Evolutionary conservation across 2,329 filamentous ascomycete genomes (phyloP).

Genomic region (Fusarium udum): DNA sequence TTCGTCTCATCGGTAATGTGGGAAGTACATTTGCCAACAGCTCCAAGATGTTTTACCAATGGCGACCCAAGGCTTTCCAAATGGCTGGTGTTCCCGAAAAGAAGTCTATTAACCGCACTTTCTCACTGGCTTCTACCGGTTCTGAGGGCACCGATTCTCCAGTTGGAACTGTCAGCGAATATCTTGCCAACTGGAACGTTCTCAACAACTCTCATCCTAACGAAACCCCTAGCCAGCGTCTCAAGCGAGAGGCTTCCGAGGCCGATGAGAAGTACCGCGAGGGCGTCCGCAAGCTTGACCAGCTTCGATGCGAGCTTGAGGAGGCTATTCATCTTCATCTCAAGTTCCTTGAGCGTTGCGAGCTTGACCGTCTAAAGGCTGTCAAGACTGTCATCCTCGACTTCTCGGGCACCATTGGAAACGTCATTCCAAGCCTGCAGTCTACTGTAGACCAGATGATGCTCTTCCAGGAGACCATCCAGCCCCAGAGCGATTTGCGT

Average conservation of each 20-base stretch:
- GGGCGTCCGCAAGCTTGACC: conserved; percentile 85
- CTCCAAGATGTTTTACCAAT: conserved; percentile 97
- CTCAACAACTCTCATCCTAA: conserved; percentile 86
- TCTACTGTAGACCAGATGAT: conserved; percentile 98
- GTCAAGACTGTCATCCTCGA: conserved; percentile 98
- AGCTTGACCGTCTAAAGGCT: conserved; percentile 93
- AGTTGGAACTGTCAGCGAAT: conserved; percentile 85
- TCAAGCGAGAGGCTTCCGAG: conserved; percentile 89
- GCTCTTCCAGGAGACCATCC: conserved; percentile 98
- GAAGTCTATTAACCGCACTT: conserved; percentile 78
- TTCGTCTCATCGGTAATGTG: conserved; percentile 92
- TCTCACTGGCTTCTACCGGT: conserved; percentile 73
- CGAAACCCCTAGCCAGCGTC: conserved; percentile 86
- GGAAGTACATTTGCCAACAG: conserved; percentile 97
- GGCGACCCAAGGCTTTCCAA: conserved; percentile 92
- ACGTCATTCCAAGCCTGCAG: conserved; percentile 95
- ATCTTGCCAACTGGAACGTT: conserved; percentile 91
- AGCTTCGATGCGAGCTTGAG: conserved; percentile 92
- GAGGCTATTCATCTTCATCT: conserved; percentile 93
- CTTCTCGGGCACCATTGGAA: conserved; percentile 96
- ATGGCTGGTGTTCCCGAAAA: conserved; percentile 88
- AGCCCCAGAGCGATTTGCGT: conserved; percentile 86
- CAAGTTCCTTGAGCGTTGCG: conserved; percentile 96
- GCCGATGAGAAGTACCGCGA: conserved; percentile 94
- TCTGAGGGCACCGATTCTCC: conserved; percentile 74